Evolutionary conservation across 2,329 filamentous ascomycete species (phyloP), one percentile per base, ranked within the genome.

Genomic region (Beauveria medogensis): DNA sequence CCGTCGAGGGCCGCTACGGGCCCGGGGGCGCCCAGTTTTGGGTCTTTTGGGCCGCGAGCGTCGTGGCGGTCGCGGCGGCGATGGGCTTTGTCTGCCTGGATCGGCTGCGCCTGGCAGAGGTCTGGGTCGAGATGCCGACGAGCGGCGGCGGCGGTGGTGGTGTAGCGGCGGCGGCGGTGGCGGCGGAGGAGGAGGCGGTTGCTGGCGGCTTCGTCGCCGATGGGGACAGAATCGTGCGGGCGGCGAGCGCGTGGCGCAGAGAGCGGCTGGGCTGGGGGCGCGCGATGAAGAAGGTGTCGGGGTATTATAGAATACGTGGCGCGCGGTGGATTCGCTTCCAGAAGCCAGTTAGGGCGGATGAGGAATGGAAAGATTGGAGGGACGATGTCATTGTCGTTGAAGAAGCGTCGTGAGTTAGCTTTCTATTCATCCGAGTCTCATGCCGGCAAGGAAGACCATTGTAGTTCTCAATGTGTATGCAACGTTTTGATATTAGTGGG

Each of bases 1-100:
- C 76, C 16, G 81, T 82, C 69, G 73, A 75, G 30, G 76, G 76
- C 8, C 67, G 72, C 1, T 82, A 75, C 64, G 74, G 73, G 0
- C 78, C 80, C 0, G 72, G 69, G n/a, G 72, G 72, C 0, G 37
- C 63, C 18, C 67, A 68, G 20, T 81, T 81, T 67, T 82, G 73
- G 72, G 72, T 82, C 0, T 82, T 80, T 62, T 82, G 80, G 80
- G 73, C 74, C 1, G 71, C 72, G 3, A 72, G 75, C 3, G 65
- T 75, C 0, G 72, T 78, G 3, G 71, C 77, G 2, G 60, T 75
- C 16, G 9, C 76, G 1, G 74, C 75, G 0, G 58, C 81, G 2
- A 63, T 76, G 3, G 64, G 34, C 12, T 37, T 81, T 59, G 80
- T 82, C 59, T 79, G 81, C 65, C 74, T 78, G 9, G 79, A 82